Evolutionary conservation across 495 filamentous ascomycete species (phyloP), one percentile per base, ranked within the genome.

Genomic region (Penicillium paradoxum): DNA sequence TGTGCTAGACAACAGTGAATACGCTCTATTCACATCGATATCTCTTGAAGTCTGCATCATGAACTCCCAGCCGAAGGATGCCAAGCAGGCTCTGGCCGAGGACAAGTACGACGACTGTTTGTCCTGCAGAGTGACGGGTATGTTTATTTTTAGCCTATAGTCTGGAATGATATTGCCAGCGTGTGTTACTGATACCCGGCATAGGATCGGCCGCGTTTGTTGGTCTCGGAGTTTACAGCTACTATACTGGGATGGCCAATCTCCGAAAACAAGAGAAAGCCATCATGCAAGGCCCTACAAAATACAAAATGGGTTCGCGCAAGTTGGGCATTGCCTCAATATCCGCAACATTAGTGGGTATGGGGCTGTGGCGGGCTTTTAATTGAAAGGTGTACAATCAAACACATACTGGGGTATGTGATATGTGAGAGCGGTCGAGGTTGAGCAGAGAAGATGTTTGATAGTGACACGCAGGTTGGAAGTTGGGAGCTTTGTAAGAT

Each of bases 211-310:
- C 84, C 29, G 91, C 88, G 14, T 96, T 97, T 57, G 74, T 93
- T 39, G 91, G 91, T n/a, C 83, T 97, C 42, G 92, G 89, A 13
- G 82, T 80, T 6, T 97, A 95, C 74, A 91, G 83, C 63, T 95
- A 92, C 70, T 75, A 83, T 51, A 90, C 87, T 8, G 92, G 92
- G 30, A 86, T 85, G 59, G 68, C 70, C 34, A 88, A 95, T 64
- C 81, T 97, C 17, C 78, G 79, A 42, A 73, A 81, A 57, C 86
- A 89, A 63, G 75, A 84, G 62, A 76, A 80, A 27, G 74, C 75
- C 32, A 95, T 96, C 51, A 68, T 87, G 53, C 75, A 80, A 56
- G 85, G 84, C 63, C 79, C 83, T 24, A 84, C 85, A 22, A 77
- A 83, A 59, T 90, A 91, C 64, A 89, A 90, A 24, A 86, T 96